Evolutionary conservation across 768 basidiomycete species (phyloP), one percentile per base, ranked within the genome.

Genomic region (Panus rudis): DNA sequence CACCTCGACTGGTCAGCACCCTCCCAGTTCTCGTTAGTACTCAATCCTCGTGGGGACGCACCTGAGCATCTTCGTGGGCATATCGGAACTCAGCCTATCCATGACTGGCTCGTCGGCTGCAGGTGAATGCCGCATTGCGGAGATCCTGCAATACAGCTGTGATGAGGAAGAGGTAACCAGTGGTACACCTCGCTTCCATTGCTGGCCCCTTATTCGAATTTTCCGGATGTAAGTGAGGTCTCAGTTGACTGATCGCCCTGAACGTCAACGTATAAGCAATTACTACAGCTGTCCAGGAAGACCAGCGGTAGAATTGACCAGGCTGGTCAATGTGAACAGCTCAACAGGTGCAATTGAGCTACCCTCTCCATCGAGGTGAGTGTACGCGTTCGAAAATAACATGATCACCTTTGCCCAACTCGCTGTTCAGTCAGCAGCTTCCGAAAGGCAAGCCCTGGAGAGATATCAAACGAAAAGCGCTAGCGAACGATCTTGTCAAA

Each of bases 81-180:
- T n/a, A n/a, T n/a, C n/a, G n/a, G n/a, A n/a, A n/a, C n/a, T n/a
- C n/a, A n/a, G n/a, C n/a, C n/a, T n/a, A n/a, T n/a, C n/a, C n/a
- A n/a, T n/a, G n/a, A n/a, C n/a, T n/a, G n/a, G n/a, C n/a, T n/a
- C n/a, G n/a, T n/a, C n/a, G n/a, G n/a, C n/a, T 24, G 17, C 39
- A 1, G 42, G 48, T n/a, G 57, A 60, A 55, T 90, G 85, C 63
- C 71, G 64, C 32, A 65, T 90, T 13, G 70, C 73, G 12, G 86
- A 90, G 64, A 76, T 91, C 34, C 61, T 82, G 7, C 89, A 90
- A 55, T 84, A 76, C 59, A 72, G 66, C 21, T 92, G 87, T 58
- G 63, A 73, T 34, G 52, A 62, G 33, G 65, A 72, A 46, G 53
- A 49, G 13, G 55, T 49, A 31, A 28, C 32, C 23, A 20, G 52